These are phyloP conservation scores for Trichoderma cornu-damae DNA, from an alignment of 2,329 filamentous ascomycete genomes.

Conservation along the genomic window DNA sequence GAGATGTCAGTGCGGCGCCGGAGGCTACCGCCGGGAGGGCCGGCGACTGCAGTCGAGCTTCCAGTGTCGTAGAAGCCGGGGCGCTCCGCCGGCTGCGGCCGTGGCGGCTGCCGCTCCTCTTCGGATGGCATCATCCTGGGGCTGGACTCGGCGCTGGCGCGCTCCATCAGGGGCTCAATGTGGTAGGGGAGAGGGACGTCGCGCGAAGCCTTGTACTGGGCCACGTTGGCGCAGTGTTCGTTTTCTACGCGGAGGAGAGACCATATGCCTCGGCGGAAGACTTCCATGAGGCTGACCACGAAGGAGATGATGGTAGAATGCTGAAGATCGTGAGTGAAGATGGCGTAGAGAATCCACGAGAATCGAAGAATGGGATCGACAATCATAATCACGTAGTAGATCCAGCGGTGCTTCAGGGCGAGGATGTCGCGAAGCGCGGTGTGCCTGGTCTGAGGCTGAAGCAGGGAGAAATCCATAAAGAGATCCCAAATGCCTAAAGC, in stretches of 20 bases:
- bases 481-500: conserved; percentile 76
- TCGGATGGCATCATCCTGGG: conserved; percentile 21
- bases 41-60: conserved; percentile 24
- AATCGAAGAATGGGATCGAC: conserved; percentile 82
- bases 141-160: conserved; percentile 34
- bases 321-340: conserved; percentile 73
- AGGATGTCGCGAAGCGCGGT: conserved; percentile 69
- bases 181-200: conserved; percentile 84
- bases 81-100: background rate
- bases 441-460: conserved; percentile 67
- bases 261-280: conserved; percentile 85
- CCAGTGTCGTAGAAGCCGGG: conserved; percentile 16
- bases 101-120: conserved; percentile 3
- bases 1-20: conserved; percentile 33
- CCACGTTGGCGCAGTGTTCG: conserved; percentile 91
- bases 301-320: conserved; percentile 83
- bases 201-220: conserved; percentile 80
- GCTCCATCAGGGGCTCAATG: conserved; percentile 45
- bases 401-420: conserved; percentile 71
- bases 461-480: conserved; percentile 92
- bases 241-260: conserved; percentile 92
- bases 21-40: conserved; percentile 21
- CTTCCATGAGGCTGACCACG: conserved; percentile 69
- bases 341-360: conserved; percentile 89
- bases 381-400: conserved; percentile 82